Evolutionary conservation across 1,139 yeast genomes (phyloP).

Genomic region (Lodderomyces pseudojiufengensis): DNA sequence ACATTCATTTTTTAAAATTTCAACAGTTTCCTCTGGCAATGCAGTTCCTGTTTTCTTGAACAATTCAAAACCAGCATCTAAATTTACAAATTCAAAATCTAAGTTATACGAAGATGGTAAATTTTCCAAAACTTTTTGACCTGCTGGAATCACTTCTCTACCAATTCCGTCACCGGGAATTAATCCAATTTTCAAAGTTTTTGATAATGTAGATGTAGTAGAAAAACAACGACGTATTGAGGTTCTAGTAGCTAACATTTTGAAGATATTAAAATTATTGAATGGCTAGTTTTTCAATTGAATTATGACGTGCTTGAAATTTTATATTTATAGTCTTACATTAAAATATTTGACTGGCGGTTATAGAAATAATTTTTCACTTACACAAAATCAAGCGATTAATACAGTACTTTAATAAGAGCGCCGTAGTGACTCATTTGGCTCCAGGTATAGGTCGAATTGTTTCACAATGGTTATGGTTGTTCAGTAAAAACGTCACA

Average conservation of each 20-base stretch:
- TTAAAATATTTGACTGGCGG: neutral
- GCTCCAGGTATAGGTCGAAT: too few relatives aligned
- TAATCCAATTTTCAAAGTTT: conserved; percentile 49
- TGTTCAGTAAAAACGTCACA: neutral
- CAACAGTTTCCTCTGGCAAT: conserved; percentile 88
- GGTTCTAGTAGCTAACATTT: conserved; percentile 23
- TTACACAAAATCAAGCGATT: neutral
- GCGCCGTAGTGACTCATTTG: neutral
- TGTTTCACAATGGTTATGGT: too few relatives aligned
- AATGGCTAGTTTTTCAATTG: too few relatives aligned
- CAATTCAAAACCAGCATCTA: conserved; percentile 92
- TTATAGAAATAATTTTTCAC: too few relatives aligned
- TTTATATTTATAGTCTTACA: neutral
- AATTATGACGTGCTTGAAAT: too few relatives aligned
- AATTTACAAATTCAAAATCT: conserved; percentile 77
- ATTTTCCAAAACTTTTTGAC: conserved; percentile 77
- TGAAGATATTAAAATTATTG: conserved; percentile 1
- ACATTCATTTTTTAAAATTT: conserved; percentile 72
- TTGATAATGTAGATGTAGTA: conserved; percentile 28
- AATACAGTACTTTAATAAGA: neutral
- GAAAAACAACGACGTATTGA: conserved; percentile 35
- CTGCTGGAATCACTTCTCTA: conserved; percentile 95
- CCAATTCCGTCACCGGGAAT: conserved; percentile 99
- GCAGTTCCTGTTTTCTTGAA: conserved; percentile 94
- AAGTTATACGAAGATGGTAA: conserved; percentile 74